Base-by-base conservation (phyloP, 306 rosid species). In the Lathyrus oleraceus region DNA sequence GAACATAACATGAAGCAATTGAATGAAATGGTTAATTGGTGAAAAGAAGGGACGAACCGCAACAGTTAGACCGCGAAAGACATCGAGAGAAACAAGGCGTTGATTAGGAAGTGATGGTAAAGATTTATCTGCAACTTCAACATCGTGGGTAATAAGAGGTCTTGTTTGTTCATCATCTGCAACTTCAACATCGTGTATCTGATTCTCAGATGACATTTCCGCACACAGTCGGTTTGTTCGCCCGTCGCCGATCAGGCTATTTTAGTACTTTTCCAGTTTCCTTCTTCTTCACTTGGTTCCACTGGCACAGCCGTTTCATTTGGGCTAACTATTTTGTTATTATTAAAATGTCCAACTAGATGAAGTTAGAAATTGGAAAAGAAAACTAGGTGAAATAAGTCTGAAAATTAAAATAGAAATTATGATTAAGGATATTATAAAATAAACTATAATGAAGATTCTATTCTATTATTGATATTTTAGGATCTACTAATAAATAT, bases 61-160 rank as follows among this genome's bases (percentile, higher is more conserved):
- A 43, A 90, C 87, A 9, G 94, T 85, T 63, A 90, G 83, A 53
- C 96, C 91, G 12, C 96, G 94, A 76, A 87, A 87, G 71, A 87
- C 96, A 54, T 90, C 96, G 70, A 90, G 91, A 69, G 93, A 87
- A 80, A 70, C 83, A 25, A 89, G 83, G 38, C 96, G 93, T 78
- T 82, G 88, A 77, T 62, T 83, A 5, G 84, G 82, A 79, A 60
- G 42, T 42, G 17, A 51, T 21, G n/a, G 53, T 19, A 61, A 57
- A 28, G 84, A n/a, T 17, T 70, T 72, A 54, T 73, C 80, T 7
- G 61, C 73, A 51, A 30, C 63, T 60, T 75, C 79, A 36, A 8
- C 13, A 44, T 59, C 54, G 14, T 53, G 47, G 4, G 3, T 52
- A 19, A 82, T 64, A 69, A 82, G 84, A 28, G 82, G 81, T 43